Conservation (phyloP, 2,329 filamentous ascomycete genomes). For the Teratosphaeria pseudoeucalypti region DNA sequence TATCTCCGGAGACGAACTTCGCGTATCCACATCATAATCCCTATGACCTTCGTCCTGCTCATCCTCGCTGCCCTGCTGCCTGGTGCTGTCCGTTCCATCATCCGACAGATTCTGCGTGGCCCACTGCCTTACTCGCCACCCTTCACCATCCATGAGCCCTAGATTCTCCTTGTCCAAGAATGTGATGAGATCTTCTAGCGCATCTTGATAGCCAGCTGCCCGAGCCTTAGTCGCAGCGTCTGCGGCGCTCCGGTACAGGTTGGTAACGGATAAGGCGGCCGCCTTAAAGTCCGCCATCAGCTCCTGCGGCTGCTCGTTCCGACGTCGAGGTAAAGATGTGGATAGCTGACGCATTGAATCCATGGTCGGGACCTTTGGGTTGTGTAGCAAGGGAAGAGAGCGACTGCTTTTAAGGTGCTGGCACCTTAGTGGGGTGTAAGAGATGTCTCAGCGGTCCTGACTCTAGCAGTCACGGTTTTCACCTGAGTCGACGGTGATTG, state of each 20-base stretch:
- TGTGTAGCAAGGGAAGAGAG: background rate
- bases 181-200: conserved; percentile 74
- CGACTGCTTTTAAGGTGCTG: background rate
- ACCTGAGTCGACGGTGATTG: background rate
- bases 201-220: conserved; percentile 82
- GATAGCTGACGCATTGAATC: conserved; percentile 56
- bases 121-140: conserved; percentile 55
- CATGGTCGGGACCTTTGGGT: conserved; percentile 30
- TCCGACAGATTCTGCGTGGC: conserved; percentile 60
- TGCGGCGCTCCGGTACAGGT: conserved; percentile 87
- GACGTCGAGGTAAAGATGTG: conserved; percentile 43
- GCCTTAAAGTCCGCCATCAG: conserved; percentile 84
- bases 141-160: conserved; percentile 70
- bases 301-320: conserved; percentile 23
- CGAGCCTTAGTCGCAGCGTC: conserved; percentile 65
- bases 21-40: conserved; percentile 43
- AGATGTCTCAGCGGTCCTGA: background rate
- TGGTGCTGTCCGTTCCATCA: conserved; percentile 26
- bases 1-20: conserved; percentile 27
- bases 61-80: conserved; percentile 44
- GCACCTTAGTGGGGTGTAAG: background rate
- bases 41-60: conserved; percentile 54
- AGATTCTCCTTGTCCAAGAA: conserved; percentile 77
- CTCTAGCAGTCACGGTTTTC: background rate
- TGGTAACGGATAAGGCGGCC: conserved; percentile 87